phyloP scores from a whole-genome alignment of 2,329 filamentous ascomycete species.

The Trichoderma guizhouense region DNA sequence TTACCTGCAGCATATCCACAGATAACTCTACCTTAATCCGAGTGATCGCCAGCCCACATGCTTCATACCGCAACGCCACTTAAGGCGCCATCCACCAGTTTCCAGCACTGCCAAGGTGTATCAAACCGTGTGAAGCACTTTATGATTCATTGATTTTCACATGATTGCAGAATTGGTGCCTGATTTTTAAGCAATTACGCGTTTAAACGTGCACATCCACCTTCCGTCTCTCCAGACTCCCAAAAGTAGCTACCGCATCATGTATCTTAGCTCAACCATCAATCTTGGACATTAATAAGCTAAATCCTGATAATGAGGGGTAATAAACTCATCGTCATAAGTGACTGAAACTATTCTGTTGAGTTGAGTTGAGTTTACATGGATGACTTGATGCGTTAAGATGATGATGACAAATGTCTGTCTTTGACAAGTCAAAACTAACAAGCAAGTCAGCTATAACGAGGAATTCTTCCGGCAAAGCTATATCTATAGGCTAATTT shows the following conservation, averaged over 20 bases:
- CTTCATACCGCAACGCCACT: slow-evolving; percentile 8
- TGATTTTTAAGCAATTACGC: not conserved
- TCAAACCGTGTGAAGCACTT: not conserved
- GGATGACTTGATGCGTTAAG: not conserved
- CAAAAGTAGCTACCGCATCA: too few species aligned
- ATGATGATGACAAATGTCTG: not conserved
- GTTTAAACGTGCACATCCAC: not conserved
- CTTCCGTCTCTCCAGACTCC: not conserved
- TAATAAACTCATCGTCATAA: not conserved
- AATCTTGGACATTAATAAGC: not conserved
- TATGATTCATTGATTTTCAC: slow-evolving; percentile 6
- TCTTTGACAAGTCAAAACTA: not conserved
- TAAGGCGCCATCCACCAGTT: not conserved
- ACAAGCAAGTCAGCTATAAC: not conserved
- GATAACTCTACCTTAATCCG: not conserved
- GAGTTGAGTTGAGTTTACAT: not conserved
- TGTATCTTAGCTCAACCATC: not conserved
- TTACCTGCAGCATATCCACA: not conserved
- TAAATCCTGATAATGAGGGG: not conserved
- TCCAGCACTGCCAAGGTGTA: not conserved
- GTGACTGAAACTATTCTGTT: not conserved
- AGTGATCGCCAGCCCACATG: slow-evolving; percentile 1
- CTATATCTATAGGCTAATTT: not conserved
- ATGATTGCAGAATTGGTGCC: not conserved
- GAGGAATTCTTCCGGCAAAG: not conserved